These are phyloP conservation scores for Xylaria sp. DNA, from an alignment of 2,329 filamentous ascomycete species.

Conservation along the genomic window DNA sequence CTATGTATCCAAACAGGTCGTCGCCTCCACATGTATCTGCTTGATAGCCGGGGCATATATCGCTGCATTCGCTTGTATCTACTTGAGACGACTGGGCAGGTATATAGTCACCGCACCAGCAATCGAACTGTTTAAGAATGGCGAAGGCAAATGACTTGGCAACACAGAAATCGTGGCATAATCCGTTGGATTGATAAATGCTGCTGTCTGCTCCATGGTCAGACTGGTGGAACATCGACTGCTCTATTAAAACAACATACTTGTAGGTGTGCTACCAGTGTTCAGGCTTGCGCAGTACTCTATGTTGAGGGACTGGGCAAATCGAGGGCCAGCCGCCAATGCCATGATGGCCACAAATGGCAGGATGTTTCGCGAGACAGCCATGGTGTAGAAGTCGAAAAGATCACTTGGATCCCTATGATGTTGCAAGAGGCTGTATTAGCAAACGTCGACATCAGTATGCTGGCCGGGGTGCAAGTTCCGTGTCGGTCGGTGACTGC, in stretches of 20 bases:
- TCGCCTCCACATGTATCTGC: slow-evolving; percentile 72
- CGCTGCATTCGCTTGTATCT: slow-evolving; percentile 61
- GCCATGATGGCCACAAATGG: slow-evolving; percentile 41
- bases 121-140: slow-evolving; percentile 70
- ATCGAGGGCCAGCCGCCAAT: slow-evolving; percentile 37
- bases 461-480: not conserved
- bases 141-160: slow-evolving; percentile 69
- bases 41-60: slow-evolving; percentile 74
- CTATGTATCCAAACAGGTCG: slow-evolving; percentile 72
- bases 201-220: slow-evolving; percentile 57
- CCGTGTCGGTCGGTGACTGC: not conserved
- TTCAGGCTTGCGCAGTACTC: slow-evolving; percentile 60
- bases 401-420: slow-evolving; percentile 1
- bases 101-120: slow-evolving; percentile 79
- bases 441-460: slow-evolving; percentile 8
- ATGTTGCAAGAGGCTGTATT: not conserved
- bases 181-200: slow-evolving; percentile 74
- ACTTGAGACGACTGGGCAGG: slow-evolving; percentile 60
- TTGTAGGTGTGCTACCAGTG: slow-evolving; percentile 54
- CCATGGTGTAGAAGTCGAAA: slow-evolving; percentile 37
- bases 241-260: slow-evolving; percentile 50
- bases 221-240: slow-evolving; percentile 40
- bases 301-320: slow-evolving; percentile 46
- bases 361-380: slow-evolving; percentile 34
- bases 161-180: slow-evolving; percentile 70